Percentiles rank a stretch among this genome's conserved stretches.
Evolutionary conservation across 1,284 basidiomycete genomes (phyloP).

Genomic region (Moesziomyces sp.): DNA sequence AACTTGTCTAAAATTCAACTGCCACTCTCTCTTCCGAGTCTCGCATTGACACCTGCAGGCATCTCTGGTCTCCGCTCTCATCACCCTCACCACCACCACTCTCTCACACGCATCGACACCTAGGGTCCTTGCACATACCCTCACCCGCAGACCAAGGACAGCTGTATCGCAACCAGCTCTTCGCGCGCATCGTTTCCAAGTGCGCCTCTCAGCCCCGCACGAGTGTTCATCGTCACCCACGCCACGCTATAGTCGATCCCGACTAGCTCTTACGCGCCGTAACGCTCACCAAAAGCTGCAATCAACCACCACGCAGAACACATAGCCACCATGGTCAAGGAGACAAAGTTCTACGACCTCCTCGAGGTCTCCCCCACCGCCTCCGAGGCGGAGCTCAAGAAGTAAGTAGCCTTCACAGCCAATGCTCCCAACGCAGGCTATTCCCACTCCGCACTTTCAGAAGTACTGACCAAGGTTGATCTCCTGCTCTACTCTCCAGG

Average conservation of each 20-base stretch:
- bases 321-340: constrained; percentile 43
- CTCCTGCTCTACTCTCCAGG: constrained; percentile 4
- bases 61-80: no score
- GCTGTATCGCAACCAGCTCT: no score
- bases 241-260: background rate
- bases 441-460: background rate
- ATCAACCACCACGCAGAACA: constrained; percentile 1
- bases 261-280: background rate
- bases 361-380: constrained; percentile 60
- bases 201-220: no score
- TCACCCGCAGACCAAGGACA: no score
- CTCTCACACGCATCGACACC: no score
- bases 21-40: no score
- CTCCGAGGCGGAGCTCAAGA: constrained; percentile 64
- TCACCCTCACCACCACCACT: no score
- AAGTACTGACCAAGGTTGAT: constrained; percentile 5
- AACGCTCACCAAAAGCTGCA: no score
- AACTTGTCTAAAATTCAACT: no score
- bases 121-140: no score
- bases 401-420: constrained; percentile 47
- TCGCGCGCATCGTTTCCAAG: no score
- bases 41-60: no score
- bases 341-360: constrained; percentile 66
- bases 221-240: background rate
- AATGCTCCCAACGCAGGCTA: background rate